Conservation (phyloP, 306 rosid species). For the Pachyrhizus erosus region DNA sequence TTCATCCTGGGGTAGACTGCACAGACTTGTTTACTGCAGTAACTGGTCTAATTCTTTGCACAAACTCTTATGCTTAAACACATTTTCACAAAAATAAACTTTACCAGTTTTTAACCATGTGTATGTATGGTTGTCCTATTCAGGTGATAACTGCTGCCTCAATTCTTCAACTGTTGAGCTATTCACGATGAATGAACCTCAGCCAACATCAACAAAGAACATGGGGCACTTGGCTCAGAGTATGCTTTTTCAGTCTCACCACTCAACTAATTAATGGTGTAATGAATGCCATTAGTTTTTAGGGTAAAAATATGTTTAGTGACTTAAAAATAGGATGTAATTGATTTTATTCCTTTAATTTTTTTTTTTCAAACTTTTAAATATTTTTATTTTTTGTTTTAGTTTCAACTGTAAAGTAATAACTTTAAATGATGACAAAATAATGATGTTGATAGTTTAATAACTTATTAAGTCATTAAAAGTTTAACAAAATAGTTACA, state of each 20-base stretch:
- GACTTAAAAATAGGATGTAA: no score
- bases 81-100: background rate
- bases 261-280: background rate
- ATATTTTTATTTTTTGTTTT: no score
- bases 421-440: no score
- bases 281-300: background rate
- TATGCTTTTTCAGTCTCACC: conserved; percentile 26
- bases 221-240: conserved; percentile 87
- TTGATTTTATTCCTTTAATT: no score
- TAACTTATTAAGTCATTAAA: no score
- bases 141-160: conserved; percentile 85
- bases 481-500: no score
- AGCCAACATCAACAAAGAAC: conserved; percentile 80
- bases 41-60: background rate
- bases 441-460: no score
- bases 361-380: no score
- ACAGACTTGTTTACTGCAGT: background rate
- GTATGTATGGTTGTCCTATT: background rate
- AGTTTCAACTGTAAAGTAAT: no score
- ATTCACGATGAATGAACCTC: conserved; percentile 73
- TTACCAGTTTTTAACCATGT: background rate
- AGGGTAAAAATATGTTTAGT: no score
- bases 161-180: conserved; percentile 70
- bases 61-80: background rate
- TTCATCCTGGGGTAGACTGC: background rate